Percentiles rank a stretch among this genome's conserved stretches.
Conservation (phyloP, 352 stramenopile genomes). For the Halophytophthora batemanensis region DNA sequence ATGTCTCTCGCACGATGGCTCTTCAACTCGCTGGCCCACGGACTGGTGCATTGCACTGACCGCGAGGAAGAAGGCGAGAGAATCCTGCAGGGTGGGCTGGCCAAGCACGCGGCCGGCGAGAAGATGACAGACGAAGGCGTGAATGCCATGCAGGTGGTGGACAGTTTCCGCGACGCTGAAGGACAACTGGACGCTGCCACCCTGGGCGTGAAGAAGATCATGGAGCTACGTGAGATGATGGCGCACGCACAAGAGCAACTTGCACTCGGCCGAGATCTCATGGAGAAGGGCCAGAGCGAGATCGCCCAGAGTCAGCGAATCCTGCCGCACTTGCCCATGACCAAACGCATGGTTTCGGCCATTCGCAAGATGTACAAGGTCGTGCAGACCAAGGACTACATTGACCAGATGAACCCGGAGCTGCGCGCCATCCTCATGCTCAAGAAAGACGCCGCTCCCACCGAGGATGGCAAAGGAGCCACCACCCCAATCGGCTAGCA, state of each 20-base stretch:
- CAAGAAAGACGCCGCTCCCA: slow-evolving; percentile 16
- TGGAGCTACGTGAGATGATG: slow-evolving; percentile 51
- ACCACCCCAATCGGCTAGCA: too few relatives aligned
- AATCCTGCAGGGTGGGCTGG: slow-evolving; percentile 59
- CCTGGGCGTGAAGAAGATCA: slow-evolving; percentile 55
- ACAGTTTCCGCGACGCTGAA: slow-evolving; percentile 43
- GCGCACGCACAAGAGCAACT: slow-evolving; percentile 41
- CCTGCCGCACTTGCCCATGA: slow-evolving; percentile 53
- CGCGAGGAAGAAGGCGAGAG: slow-evolving; percentile 64
- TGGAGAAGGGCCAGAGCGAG: slow-evolving; percentile 37
- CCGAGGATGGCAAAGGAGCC: neutral
- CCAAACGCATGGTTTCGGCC: slow-evolving; percentile 50
- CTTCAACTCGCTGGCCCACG: slow-evolving; percentile 64
- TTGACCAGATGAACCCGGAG: slow-evolving; percentile 59
- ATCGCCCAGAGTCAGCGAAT: slow-evolving; percentile 41
- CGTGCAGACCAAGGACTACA: slow-evolving; percentile 70
- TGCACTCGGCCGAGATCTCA: slow-evolving; percentile 22
- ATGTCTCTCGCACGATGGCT: slow-evolving; percentile 66
- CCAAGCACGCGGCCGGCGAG: slow-evolving; percentile 48
- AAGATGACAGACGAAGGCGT: slow-evolving; percentile 44
- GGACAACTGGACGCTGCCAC: slow-evolving; percentile 50
- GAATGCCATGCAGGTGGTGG: slow-evolving; percentile 32
- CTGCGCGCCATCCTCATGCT: slow-evolving; percentile 36
- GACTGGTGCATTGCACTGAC: slow-evolving; percentile 56
- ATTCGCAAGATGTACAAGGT: slow-evolving; percentile 57